These are phyloP conservation scores for Talinum fruticosum DNA, from an alignment of 148 eudicot genomes.

Conservation along the genomic window DNA sequence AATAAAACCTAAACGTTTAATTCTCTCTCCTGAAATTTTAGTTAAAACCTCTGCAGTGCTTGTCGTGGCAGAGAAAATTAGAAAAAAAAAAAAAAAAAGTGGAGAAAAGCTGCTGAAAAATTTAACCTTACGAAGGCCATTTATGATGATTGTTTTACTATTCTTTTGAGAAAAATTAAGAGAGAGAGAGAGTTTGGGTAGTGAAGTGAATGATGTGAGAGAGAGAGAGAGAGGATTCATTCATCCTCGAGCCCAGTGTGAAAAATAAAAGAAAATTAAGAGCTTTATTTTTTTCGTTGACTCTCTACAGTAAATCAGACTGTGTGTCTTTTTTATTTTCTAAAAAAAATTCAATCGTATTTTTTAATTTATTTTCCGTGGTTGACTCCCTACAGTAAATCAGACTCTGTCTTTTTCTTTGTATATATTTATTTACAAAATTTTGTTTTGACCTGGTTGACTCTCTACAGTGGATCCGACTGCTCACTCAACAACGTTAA, in stretches of 20 bases:
- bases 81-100: neutral
- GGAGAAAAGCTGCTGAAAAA: constrained; percentile 16
- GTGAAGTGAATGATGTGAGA: constrained; percentile 27
- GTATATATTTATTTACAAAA: no score
- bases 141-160: constrained; percentile 29
- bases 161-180: constrained; percentile 20
- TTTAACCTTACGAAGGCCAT: constrained; percentile 12
- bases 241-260: constrained; percentile 37
- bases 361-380: neutral
- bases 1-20: no score
- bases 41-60: constrained; percentile 6
- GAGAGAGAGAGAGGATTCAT: neutral
- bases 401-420: neutral
- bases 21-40: constrained; percentile 3
- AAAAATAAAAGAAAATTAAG: neutral
- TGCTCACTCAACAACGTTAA: neutral
- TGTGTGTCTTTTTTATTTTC: neutral
- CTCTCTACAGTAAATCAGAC: constrained; percentile 30
- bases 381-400: neutral
- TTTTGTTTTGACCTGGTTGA: no score
- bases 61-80: constrained; percentile 3
- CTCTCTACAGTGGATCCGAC: neutral
- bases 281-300: constrained; percentile 18
- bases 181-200: neutral
- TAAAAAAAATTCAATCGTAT: neutral